Conservation (phyloP, 495 filamentous ascomycete species). For the Aspergillus sclerotiicarbonarius region DNA sequence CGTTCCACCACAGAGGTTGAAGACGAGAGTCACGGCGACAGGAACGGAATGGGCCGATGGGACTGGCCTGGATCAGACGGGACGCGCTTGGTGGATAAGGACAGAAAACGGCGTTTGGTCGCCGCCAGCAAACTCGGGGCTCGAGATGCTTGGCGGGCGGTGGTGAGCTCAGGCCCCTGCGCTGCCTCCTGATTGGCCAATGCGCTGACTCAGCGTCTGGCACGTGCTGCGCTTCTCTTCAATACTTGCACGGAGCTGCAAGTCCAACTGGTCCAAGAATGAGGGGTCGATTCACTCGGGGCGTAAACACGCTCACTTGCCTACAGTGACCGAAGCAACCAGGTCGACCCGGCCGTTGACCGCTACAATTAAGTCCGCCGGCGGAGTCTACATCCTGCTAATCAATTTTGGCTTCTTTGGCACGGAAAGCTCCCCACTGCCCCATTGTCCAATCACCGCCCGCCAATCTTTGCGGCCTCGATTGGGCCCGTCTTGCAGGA, state of each 20-base stretch:
- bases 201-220: constrained; percentile 15
- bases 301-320: too few relatives aligned
- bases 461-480: not conserved
- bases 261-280: not conserved
- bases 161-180: constrained; percentile 22
- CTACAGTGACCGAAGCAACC: too few relatives aligned
- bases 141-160: constrained; percentile 18
- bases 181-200: constrained; percentile 18
- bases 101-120: not conserved
- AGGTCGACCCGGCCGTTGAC: too few relatives aligned
- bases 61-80: not conserved
- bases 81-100: constrained; percentile 3
- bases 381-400: too few relatives aligned
- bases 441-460: not conserved
- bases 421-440: not conserved
- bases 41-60: not conserved
- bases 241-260: too few relatives aligned
- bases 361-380: too few relatives aligned
- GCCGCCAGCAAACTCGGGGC: constrained; percentile 7
- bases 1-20: not conserved
- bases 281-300: too few relatives aligned
- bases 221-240: constrained; percentile 6
- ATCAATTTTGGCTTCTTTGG: not conserved
- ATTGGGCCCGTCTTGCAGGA: not conserved
- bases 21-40: not conserved